Evolutionary conservation across 495 filamentous ascomycete species (phyloP).

Genomic region (Neurospora terricola): DNA sequence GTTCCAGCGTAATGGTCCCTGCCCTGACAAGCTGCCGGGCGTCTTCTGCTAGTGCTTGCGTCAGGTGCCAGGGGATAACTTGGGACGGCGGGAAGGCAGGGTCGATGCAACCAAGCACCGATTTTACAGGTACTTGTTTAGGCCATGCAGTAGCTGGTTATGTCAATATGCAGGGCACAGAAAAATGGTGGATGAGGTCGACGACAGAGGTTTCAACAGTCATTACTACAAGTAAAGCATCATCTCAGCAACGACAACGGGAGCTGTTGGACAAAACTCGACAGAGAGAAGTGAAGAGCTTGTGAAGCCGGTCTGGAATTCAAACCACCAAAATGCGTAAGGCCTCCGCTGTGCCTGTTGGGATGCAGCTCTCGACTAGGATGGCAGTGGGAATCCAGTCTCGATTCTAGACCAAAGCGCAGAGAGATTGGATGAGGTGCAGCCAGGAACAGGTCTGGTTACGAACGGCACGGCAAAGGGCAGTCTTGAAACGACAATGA

Average conservation of each 20-base stretch:
- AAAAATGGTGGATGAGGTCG: not conserved
- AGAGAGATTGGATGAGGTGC: not conserved
- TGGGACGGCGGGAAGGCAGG: not conserved
- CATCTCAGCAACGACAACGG: not conserved
- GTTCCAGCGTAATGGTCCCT: not conserved
- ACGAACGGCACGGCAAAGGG: not conserved
- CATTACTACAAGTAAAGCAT: not conserved
- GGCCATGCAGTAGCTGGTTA: not conserved
- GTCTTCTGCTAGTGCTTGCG: not conserved
- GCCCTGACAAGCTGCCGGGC: not conserved
- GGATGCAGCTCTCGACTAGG: not conserved
- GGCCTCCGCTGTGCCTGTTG: not conserved
- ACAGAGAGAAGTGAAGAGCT: not conserved
- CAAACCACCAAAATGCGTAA: not conserved
- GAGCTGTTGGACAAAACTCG: not conserved
- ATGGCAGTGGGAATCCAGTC: not conserved
- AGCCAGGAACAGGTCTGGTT: not conserved
- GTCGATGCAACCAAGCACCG: not conserved
- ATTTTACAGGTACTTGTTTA: not conserved
- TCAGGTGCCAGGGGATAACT: not conserved
- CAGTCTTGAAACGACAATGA: not conserved
- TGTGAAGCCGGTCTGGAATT: not conserved
- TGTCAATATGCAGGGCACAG: not conserved
- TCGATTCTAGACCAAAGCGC: not conserved
- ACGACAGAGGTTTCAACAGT: not conserved